Evolutionary conservation across 1,139 yeast species (phyloP), one percentile per base, ranked within the genome.

Genomic region (Blastobotrys elegans): DNA sequence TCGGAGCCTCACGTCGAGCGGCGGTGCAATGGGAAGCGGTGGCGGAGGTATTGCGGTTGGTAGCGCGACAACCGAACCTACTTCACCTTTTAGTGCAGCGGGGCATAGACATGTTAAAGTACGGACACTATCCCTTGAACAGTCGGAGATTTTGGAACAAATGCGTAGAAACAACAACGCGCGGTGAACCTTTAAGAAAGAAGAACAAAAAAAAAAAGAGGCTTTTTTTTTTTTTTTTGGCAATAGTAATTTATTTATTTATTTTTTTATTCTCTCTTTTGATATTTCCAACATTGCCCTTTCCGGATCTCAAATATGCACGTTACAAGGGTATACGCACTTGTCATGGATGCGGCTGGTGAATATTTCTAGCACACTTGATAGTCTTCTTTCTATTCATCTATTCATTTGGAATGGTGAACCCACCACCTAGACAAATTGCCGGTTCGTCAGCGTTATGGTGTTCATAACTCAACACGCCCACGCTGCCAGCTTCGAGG

Each of bases 401-500:
- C 16, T 33, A 17, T 33, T 33, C 13, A 6, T 33, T 33, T 33
- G 18, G 21, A 16, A n/a, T 44, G 24, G 13, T 18, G 37, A 87
- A 88, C 0, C 95, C 92, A 47, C 70, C 69, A 3, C 73, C 86
- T 50, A 90, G 73, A 47, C 74, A 78, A 51, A 90, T 66, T 0
- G 97, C 96, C 2, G 97, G 97, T 67, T 90, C 97, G 35, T 82
- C 75, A 51, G 86, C 75, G 63, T 76, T 82, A 62, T 84, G 80
- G 63, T 90, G 97, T 60, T 87, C 95, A 65, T 90, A 90, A 58
- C 94, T 82, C 63, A 90, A 73, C 2, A 88, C 95, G 49, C 97
- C 96, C 30, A 88, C 88, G 43, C 96, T 97, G 56, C 97, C 97
- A 26, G 97, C 96, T 63, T 90, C 97, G 58, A 90, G 72, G 67